Evolutionary conservation across 768 basidiomycete genomes (phyloP).

Genomic region (Cystoderma amianthinum): DNA sequence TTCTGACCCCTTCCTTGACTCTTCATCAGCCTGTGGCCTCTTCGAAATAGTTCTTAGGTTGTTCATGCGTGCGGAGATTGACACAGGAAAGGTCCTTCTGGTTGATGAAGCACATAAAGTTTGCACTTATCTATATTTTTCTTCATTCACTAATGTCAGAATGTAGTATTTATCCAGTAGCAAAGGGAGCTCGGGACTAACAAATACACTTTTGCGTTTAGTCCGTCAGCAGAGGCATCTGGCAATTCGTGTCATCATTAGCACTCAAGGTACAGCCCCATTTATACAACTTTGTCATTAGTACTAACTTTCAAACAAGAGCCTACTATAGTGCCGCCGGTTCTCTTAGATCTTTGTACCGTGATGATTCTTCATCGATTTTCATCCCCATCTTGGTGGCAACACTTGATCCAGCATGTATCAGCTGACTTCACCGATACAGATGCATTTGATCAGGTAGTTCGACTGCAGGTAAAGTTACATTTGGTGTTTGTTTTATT

Average conservation of each 20-base stretch:
- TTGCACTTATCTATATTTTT: constrained; percentile 2
- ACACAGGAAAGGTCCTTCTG: constrained; percentile 60
- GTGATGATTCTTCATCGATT: constrained; percentile 66
- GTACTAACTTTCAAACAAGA: constrained; percentile 28
- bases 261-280: constrained; percentile 53
- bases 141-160: background rate
- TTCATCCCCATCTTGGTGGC: constrained; percentile 73
- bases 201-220: constrained; percentile 48
- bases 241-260: constrained; percentile 67
- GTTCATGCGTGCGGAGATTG: constrained; percentile 54
- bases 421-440: constrained; percentile 51
- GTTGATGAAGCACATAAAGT: constrained; percentile 78
- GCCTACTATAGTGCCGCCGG: constrained; percentile 65
- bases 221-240: constrained; percentile 68
- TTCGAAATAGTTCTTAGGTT: constrained; percentile 65
- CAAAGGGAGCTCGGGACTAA: constrained; percentile 42
- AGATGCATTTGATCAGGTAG: constrained; percentile 62
- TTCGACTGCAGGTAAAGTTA: constrained; percentile 47
- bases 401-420: constrained; percentile 61
- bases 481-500: background rate
- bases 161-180: constrained; percentile 52
- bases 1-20: constrained; percentile 69
- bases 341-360: constrained; percentile 60
- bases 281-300: background rate
- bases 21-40: constrained; percentile 56